Conservation (phyloP, 2,329 filamentous ascomycete species). For the Fusarium caatingaense region DNA sequence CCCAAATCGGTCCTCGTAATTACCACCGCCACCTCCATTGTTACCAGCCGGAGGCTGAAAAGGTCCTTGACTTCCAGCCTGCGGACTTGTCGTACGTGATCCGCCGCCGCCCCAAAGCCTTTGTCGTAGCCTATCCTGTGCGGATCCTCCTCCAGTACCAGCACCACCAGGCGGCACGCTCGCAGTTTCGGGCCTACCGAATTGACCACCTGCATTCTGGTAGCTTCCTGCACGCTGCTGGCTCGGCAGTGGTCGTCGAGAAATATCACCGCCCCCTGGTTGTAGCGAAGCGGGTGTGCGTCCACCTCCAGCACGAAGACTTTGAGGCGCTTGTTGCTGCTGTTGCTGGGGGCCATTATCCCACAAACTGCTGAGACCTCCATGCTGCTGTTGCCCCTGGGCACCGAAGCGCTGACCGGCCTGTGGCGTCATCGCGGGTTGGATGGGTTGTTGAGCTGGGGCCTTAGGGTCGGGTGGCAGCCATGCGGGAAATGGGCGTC, state of each 20-base stretch:
- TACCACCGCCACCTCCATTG: conserved; percentile 48
- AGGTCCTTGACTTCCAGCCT: conserved; percentile 52
- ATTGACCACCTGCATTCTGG: conserved; percentile 61
- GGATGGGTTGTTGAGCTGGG: conserved; percentile 61
- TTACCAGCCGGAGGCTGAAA: conserved; percentile 58
- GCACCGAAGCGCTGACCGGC: conserved; percentile 67
- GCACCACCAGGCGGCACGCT: conserved; percentile 49
- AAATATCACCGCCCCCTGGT: conserved; percentile 48
- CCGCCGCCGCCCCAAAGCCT: conserved; percentile 75
- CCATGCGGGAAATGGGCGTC: conserved; percentile 83
- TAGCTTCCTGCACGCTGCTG: conserved; percentile 72
- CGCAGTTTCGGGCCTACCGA: conserved; percentile 36
- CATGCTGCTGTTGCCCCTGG: conserved; percentile 48
- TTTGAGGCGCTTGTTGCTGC: conserved; percentile 53
- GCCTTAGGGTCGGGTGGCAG: conserved; percentile 88
- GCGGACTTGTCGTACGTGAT: conserved; percentile 67
- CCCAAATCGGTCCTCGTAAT: conserved; percentile 61
- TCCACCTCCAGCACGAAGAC: conserved; percentile 58
- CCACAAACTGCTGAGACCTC: conserved; percentile 68
- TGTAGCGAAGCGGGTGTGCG: conserved; percentile 48
- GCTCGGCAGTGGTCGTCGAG: conserved; percentile 48
- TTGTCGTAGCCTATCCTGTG: conserved; percentile 85
- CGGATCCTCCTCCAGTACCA: conserved; percentile 59
- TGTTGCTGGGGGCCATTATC: conserved; percentile 56
- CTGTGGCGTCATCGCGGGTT: conserved; percentile 64